A percentile compares a stretch with the other conserved stretches of the same genome.
phyloP scores from a whole-genome alignment of 176 grass and related monocot genomes.

The Phoenix dactylifera region DNA sequence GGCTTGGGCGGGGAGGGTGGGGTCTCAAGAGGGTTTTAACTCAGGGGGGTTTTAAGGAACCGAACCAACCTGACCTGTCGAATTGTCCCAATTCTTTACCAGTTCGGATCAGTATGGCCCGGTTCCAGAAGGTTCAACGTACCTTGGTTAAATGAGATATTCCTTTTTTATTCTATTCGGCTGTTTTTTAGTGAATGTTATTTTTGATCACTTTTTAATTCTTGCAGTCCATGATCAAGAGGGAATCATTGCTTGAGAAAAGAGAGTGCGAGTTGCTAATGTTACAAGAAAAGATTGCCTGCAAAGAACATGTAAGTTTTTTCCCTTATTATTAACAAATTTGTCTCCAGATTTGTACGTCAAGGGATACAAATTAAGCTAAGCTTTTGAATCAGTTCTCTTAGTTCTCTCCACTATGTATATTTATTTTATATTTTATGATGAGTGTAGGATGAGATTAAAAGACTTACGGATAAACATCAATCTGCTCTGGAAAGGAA shows the following conservation, averaged over 20 bases:
- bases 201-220: constrained; percentile 1
- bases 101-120: too few species aligned
- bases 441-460: constrained; percentile 55
- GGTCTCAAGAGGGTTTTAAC: too few species aligned
- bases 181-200: background rate
- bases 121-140: too few species aligned
- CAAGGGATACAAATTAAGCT: too few species aligned
- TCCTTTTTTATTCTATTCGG: too few species aligned
- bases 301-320: constrained; percentile 60
- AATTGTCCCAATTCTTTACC: too few species aligned
- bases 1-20: too few species aligned
- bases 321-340: background rate
- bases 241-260: constrained; percentile 65
- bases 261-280: constrained; percentile 63
- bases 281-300: constrained; percentile 70
- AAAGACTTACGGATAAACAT: constrained; percentile 54
- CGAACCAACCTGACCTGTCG: too few species aligned
- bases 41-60: too few species aligned
- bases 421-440: constrained; percentile 10
- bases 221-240: constrained; percentile 51
- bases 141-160: too few species aligned
- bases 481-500: constrained; percentile 38
- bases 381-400: too few species aligned
- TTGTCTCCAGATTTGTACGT: too few species aligned
- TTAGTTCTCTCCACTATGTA: background rate